These are phyloP conservation scores for Physcia stellaris DNA, from an alignment of 495 filamentous ascomycete genomes.

Conservation along the genomic window DNA sequence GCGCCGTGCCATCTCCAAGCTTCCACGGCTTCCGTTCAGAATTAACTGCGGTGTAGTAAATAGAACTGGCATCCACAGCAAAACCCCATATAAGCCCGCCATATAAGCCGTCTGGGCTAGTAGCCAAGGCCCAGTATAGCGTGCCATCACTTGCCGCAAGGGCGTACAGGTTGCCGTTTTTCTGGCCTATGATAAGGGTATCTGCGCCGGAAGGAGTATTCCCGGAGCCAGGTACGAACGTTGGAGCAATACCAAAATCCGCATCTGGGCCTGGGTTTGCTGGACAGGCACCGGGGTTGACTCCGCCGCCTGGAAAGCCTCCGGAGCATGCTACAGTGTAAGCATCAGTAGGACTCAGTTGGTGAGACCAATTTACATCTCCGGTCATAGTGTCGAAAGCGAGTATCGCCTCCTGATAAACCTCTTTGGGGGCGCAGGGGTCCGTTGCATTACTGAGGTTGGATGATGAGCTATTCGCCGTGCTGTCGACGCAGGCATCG, in stretches of 20 bases:
- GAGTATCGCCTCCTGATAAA: constrained; percentile 23
- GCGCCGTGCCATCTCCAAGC: constrained; percentile 10
- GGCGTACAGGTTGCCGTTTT: constrained; percentile 24
- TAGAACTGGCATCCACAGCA: constrained; percentile 20
- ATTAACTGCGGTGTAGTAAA: constrained; percentile 26
- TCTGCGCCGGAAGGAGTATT: constrained; percentile 13
- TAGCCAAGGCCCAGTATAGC: constrained; percentile 19
- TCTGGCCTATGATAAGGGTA: constrained; percentile 24
- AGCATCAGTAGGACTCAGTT: constrained; percentile 17
- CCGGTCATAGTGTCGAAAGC: constrained; percentile 21
- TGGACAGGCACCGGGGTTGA: constrained; percentile 17
- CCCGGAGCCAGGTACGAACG: constrained; percentile 16
- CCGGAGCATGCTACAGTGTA: constrained; percentile 21
- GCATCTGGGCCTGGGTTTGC: constrained; percentile 22
- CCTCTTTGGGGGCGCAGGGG: constrained; percentile 14
- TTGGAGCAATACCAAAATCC: constrained; percentile 31
- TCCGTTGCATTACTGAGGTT: constrained; percentile 3
- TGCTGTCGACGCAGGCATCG: constrained; percentile 14
- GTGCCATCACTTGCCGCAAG: constrained; percentile 19
- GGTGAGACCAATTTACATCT: constrained; percentile 19
- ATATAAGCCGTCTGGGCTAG: constrained; percentile 13
- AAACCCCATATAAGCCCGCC: constrained; percentile 28
- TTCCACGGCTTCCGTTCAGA: constrained; percentile 6
- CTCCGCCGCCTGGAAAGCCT: neutral
- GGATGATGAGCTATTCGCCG: neutral